Conservation (phyloP, 495 filamentous ascomycete species). For the Penicillium cosmopolitanum region DNA sequence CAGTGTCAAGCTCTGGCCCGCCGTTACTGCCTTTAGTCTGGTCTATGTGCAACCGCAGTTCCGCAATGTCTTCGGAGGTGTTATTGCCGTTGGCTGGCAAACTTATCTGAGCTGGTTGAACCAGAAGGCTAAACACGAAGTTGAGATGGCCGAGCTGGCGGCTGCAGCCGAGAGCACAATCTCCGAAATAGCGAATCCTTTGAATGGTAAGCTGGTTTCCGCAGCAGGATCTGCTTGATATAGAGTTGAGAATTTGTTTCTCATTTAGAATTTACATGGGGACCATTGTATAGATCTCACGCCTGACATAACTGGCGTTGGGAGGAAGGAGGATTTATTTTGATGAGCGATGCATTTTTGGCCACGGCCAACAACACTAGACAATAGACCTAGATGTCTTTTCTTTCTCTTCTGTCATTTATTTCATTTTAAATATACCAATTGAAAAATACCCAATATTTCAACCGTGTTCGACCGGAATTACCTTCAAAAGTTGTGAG, state of each 20-base stretch:
- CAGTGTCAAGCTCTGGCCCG: slow-evolving; percentile 87
- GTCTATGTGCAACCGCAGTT: slow-evolving; percentile 79
- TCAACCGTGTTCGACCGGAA: background rate
- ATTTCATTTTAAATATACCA: background rate
- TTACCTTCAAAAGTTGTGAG: background rate
- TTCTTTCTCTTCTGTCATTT: slow-evolving; percentile 3
- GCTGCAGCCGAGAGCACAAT: slow-evolving; percentile 18
- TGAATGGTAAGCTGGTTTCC: slow-evolving; percentile 16
- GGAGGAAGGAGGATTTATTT: background rate
- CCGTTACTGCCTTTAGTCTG: slow-evolving; percentile 85
- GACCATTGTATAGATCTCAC: background rate
- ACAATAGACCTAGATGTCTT: slow-evolving; percentile 19
- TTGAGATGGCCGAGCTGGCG: slow-evolving; percentile 37
- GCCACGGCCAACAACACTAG: slow-evolving; percentile 24
- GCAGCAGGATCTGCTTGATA: slow-evolving; percentile 33
- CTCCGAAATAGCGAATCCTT: slow-evolving; percentile 10
- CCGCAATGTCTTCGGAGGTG: slow-evolving; percentile 74
- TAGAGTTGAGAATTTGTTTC: background rate
- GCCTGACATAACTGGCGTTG: slow-evolving; percentile 8
- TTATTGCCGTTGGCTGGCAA: slow-evolving; percentile 87
- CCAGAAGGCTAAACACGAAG: slow-evolving; percentile 66
- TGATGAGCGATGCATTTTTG: slow-evolving; percentile 23
- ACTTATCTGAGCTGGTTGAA: slow-evolving; percentile 87
- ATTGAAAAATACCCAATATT: background rate
- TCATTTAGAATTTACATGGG: slow-evolving; percentile 12